These are phyloP conservation scores for Podaxis sp. DNA, from an alignment of 768 basidiomycete species.

Conservation along the genomic window DNA sequence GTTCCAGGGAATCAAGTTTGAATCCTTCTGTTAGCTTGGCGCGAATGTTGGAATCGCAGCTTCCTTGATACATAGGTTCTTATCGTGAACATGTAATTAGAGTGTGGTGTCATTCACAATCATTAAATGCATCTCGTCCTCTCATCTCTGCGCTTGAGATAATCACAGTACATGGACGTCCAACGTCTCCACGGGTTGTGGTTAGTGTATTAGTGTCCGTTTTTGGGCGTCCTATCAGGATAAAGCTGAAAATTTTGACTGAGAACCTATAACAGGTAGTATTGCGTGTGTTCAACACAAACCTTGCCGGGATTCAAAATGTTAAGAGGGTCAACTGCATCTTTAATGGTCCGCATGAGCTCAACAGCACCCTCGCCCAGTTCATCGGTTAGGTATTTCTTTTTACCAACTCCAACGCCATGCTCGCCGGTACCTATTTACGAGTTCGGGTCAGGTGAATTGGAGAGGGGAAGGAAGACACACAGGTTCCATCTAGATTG, in stretches of 20 bases:
- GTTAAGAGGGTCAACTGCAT: conserved; percentile 71
- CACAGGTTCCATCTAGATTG: conserved; percentile 72
- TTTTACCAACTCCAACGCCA: conserved; percentile 85
- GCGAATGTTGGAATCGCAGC: neutral
- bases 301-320: conserved; percentile 87
- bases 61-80: neutral
- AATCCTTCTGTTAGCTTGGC: neutral
- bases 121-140: too few relatives aligned
- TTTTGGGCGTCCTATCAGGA: conserved; percentile 20
- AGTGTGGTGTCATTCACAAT: too few relatives aligned
- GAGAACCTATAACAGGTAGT: conserved; percentile 11
- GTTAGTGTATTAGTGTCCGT: conserved; percentile 1
- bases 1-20: conserved; percentile 43
- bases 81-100: too few relatives aligned
- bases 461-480: conserved; percentile 18
- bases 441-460: neutral
- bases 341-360: conserved; percentile 84
- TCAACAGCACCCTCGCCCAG: conserved; percentile 78
- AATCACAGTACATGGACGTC: neutral
- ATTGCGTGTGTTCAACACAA: neutral
- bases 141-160: neutral
- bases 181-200: neutral
- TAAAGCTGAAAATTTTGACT: conserved; percentile 24
- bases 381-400: conserved; percentile 77
- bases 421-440: conserved; percentile 76